A percentile compares a stretch with the other conserved stretches of the same genome.
These are phyloP conservation scores for Leucaena leucocephala DNA, from an alignment of 306 rosid genomes.

Conservation along the genomic window DNA sequence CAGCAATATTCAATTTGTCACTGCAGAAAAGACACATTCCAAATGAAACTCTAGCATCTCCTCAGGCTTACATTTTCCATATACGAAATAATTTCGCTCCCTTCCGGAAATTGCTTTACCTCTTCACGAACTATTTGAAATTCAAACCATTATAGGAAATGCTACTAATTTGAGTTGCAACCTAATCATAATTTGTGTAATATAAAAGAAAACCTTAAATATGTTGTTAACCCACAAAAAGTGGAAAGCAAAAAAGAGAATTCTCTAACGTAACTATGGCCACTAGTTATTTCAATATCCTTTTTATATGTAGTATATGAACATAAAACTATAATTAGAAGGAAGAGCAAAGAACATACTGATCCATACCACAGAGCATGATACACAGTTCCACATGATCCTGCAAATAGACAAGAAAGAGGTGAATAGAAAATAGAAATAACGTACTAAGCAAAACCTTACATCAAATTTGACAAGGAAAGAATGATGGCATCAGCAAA, in stretches of 20 bases:
- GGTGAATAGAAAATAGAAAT: constrained; percentile 27
- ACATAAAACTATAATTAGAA: constrained; percentile 39
- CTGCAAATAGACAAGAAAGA: constrained; percentile 60
- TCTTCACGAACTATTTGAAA: constrained; percentile 26
- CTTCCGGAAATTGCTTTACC: constrained; percentile 4
- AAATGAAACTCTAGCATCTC: constrained; percentile 18
- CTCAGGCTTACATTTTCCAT: constrained; percentile 6
- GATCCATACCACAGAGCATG: constrained; percentile 99
- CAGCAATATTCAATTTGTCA: constrained; percentile 33
- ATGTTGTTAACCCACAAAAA: constrained; percentile 2
- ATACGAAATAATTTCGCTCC: too few species aligned
- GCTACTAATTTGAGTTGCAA: constrained; percentile 31
- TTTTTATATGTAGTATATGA: constrained; percentile 17
- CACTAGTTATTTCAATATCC: constrained; percentile 8
- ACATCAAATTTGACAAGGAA: constrained; percentile 7
- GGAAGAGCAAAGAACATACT: constrained; percentile 78
- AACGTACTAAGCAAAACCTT: constrained; percentile 31
- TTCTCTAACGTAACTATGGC: neutral
- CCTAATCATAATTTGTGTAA: constrained; percentile 24
- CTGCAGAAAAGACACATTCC: constrained; percentile 24
- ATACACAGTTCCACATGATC: constrained; percentile 98
- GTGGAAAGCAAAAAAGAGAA: constrained; percentile 17
- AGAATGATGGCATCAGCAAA: neutral
- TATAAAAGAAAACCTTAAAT: constrained; percentile 1
- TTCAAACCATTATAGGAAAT: constrained; percentile 30